Evolutionary conservation across 2,329 filamentous ascomycete genomes (phyloP).

Genomic region (Fusarium austroafricanum): DNA sequence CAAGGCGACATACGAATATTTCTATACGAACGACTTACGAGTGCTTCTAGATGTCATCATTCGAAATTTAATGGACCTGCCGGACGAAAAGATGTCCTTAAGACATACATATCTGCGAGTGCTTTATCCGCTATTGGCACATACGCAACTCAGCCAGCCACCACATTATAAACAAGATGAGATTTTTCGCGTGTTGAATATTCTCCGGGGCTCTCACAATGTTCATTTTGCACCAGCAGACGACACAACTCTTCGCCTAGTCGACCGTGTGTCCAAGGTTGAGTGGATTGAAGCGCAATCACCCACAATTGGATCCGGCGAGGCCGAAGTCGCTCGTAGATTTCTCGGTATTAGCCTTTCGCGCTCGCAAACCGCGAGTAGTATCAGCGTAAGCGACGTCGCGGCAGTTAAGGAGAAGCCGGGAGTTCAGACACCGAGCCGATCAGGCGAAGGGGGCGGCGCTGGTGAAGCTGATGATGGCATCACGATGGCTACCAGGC

Average conservation of each 20-base stretch:
- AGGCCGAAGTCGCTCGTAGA: conserved; percentile 65
- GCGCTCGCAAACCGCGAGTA: conserved; percentile 74
- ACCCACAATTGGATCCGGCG: conserved; percentile 47
- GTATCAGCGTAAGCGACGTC: conserved; percentile 80
- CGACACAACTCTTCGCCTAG: conserved; percentile 81
- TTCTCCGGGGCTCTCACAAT: conserved; percentile 73
- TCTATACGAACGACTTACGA: conserved; percentile 96
- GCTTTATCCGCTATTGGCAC: conserved; percentile 86
- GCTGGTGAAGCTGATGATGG: conserved; percentile 39
- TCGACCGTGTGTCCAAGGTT: conserved; percentile 79
- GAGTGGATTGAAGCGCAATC: conserved; percentile 68
- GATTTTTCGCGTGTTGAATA: conserved; percentile 77
- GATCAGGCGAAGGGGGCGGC: conserved; percentile 52
- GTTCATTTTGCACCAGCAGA: conserved; percentile 84
- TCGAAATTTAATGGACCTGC: conserved; percentile 94
- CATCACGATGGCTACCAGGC: conserved; percentile 44
- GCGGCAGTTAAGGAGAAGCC: conserved; percentile 85
- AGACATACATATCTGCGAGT: conserved; percentile 96
- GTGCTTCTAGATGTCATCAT: conserved; percentile 96
- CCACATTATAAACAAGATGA: conserved; percentile 94
- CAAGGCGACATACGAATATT: conserved; percentile 92
- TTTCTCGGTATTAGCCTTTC: conserved; percentile 78
- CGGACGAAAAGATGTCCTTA: conserved; percentile 80
- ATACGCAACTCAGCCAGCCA: conserved; percentile 88
- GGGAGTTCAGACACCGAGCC: conserved; percentile 82